These are phyloP conservation scores for Ajuga chamaepitys DNA, from an alignment of 257 asterid genomes.

Conservation along the genomic window DNA sequence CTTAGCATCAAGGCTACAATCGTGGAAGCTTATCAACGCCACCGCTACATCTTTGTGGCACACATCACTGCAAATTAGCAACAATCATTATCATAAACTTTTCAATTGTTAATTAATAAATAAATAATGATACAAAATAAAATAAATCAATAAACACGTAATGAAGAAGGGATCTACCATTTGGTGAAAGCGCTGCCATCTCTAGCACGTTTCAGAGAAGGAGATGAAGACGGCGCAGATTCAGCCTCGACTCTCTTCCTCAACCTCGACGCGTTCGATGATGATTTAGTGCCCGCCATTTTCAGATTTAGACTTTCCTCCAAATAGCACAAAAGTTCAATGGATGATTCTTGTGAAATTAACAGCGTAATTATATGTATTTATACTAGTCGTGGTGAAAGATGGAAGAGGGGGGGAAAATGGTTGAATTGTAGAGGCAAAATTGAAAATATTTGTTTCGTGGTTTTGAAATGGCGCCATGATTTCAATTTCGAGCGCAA, in stretches of 20 bases:
- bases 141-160: not conserved
- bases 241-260: constrained; percentile 74
- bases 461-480: constrained; percentile 20
- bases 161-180: constrained; percentile 35
- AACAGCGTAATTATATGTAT: not conserved
- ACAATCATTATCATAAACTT: not conserved
- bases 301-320: not conserved
- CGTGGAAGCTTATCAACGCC: constrained; percentile 72
- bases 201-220: constrained; percentile 69
- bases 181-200: constrained; percentile 84
- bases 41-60: constrained; percentile 72
- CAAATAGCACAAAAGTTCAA: not conserved
- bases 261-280: constrained; percentile 37
- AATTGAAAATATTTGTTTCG: not conserved
- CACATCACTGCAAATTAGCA: constrained; percentile 40
- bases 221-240: constrained; percentile 18
- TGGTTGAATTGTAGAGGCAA: constrained; percentile 15
- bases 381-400: not conserved
- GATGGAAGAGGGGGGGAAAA: constrained; percentile 8
- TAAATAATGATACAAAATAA: no score
- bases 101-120: no score
- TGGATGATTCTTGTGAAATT: not conserved
- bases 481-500: constrained; percentile 13
- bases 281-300: constrained; percentile 46
- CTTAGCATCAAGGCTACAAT: constrained; percentile 71